A percentile compares a stretch with the other conserved stretches of the same genome.
Evolutionary conservation across 805 yeast genomes (phyloP).

Genomic region (Ogataea naganishii): DNA sequence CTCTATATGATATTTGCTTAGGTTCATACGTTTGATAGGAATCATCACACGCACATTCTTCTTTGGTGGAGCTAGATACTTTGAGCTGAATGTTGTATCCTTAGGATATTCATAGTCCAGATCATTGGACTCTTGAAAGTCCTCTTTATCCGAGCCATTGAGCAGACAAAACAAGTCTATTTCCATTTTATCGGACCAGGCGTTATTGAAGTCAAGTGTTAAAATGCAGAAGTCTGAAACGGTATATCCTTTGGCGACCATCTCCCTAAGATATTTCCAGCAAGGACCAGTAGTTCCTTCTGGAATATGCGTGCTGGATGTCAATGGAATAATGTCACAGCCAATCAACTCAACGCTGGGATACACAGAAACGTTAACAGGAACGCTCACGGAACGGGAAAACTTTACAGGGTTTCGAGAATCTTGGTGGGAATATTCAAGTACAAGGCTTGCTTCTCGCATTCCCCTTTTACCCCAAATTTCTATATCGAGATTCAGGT

Average conservation of each 20-base stretch:
- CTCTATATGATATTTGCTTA: slow-evolving; percentile 32
- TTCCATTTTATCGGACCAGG: slow-evolving; percentile 57
- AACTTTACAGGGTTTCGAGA: slow-evolving; percentile 21
- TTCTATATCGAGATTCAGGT: slow-evolving; percentile 42
- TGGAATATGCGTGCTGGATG: slow-evolving; percentile 21
- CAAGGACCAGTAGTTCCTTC: slow-evolving; percentile 14
- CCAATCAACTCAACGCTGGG: slow-evolving; percentile 69
- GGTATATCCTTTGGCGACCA: slow-evolving; percentile 22
- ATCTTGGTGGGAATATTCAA: slow-evolving; percentile 51
- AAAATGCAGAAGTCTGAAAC: slow-evolving; percentile 51
- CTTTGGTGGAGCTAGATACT: slow-evolving; percentile 13
- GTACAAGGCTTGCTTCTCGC: slow-evolving; percentile 49
- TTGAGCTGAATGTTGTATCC: slow-evolving; percentile 10
- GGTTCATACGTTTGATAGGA: slow-evolving; percentile 53
- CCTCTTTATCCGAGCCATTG: slow-evolving; percentile 12
- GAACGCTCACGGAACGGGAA: slow-evolving; percentile 54
- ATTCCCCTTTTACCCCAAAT: slow-evolving; percentile 69
- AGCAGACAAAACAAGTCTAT: slow-evolving; percentile 19
- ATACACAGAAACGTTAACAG: slow-evolving; percentile 61
- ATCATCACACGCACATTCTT: slow-evolving; percentile 48
- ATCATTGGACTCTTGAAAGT: slow-evolving; percentile 16
- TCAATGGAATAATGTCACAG: slow-evolving; percentile 63
- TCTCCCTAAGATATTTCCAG: slow-evolving; percentile 23
- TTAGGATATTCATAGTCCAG: slow-evolving; percentile 8
- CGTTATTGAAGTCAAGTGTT: slow-evolving; percentile 70